Base-by-base conservation (phyloP, 768 basidiomycete genomes). In the Rickenella mellea region DNA sequence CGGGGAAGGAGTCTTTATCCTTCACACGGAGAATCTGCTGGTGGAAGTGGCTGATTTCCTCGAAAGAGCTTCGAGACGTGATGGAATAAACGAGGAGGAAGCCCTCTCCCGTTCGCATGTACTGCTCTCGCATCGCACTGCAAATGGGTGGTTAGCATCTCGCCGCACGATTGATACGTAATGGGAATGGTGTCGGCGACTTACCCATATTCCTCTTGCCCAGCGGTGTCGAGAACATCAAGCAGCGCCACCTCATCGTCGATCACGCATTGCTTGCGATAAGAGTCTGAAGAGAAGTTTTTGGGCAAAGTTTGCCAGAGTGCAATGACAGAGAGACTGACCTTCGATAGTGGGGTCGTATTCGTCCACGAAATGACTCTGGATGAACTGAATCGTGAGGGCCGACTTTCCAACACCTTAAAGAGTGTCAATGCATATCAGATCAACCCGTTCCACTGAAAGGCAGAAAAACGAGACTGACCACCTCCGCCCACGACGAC, bases 401-500 rank as follows among this genome's bases (percentile, higher is more conserved):
- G 90, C 91, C 40, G 89, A 92, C 73, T 98, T 87, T 27, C 84
- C 84, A 44, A 80, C 77, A 60, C 76, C 74, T 74, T n/a, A n/a
- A n/a, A n/a, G n/a, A n/a, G n/a, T n/a, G 42, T 40, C 31, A 33
- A 14, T 17, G 3, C 27, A n/a, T 41, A 15, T 62, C 62, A 22
- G 62, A 64, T 14, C 5, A 12, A 22, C 35, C 20, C 15, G 27
- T n/a, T 9, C 12, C 39, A 26, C 20, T 28, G 31, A 27, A 36
- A 20, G 40, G 37, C 15, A 47, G 11, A 43, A 42, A 25, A 24
- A n/a, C 7, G 30, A 49, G 41, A 62, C 75, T 56, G 41, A 85
- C 92, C 93, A 76, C 93, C 94, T 58, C 94, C 94, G 38, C 94
- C 94, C 48, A 97, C 94, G 49, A 98, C 94, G 50, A 98, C 94